A percentile compares a stretch with the other conserved stretches of the same genome.
These are phyloP conservation scores for Russula foetens DNA, from an alignment of 768 basidiomycete genomes.

Conservation along the genomic window DNA sequence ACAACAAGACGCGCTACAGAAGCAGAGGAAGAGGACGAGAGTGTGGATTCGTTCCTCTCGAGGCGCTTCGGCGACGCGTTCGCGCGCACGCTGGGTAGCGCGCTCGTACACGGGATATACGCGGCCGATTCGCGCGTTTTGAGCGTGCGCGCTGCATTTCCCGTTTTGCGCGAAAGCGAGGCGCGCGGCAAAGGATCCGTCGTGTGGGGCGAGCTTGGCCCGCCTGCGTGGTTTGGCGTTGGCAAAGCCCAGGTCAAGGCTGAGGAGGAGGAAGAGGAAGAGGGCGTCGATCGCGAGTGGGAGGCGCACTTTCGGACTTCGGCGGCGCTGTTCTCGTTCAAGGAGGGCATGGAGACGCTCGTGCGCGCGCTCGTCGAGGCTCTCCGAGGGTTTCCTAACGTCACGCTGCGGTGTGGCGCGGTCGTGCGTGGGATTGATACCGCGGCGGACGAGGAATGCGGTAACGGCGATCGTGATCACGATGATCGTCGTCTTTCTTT, in stretches of 20 bases:
- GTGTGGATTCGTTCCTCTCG: constrained; percentile 67
- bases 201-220: constrained; percentile 45
- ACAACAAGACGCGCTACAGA: no score
- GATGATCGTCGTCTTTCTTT: constrained; percentile 25
- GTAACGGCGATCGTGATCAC: constrained; percentile 26
- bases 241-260: not conserved
- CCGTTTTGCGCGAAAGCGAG: constrained; percentile 62
- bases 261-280: constrained; percentile 38
- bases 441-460: not conserved
- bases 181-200: constrained; percentile 63
- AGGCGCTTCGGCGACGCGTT: constrained; percentile 66
- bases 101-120: constrained; percentile 89
- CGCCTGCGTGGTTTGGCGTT: constrained; percentile 16
- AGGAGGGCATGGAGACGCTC: constrained; percentile 65
- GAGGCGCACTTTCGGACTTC: constrained; percentile 36
- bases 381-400: constrained; percentile 44
- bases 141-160: constrained; percentile 73
- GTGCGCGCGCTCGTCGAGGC: constrained; percentile 44
- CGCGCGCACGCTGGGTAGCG: constrained; percentile 64
- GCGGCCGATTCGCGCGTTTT: constrained; percentile 73
- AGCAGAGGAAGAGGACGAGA: constrained; percentile 58
- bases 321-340: constrained; percentile 77
- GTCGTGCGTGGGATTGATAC: constrained; percentile 30
- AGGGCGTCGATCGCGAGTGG: constrained; percentile 23
- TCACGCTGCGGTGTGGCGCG: constrained; percentile 44